phyloP scores from a whole-genome alignment of 176 grass and related monocot genomes.

The Metroxylon sagu region DNA sequence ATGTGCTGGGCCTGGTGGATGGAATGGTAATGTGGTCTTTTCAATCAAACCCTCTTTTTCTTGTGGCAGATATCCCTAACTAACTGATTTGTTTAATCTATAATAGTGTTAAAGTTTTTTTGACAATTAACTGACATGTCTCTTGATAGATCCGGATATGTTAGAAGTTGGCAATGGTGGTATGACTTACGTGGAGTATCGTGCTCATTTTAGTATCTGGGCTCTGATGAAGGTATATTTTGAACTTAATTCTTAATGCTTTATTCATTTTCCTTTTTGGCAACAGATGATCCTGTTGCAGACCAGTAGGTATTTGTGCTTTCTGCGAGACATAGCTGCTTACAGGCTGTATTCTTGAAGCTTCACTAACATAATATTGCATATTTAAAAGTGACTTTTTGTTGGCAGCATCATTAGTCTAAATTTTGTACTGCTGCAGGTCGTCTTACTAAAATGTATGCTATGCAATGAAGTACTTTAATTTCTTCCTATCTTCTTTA shows the following conservation, averaged over 20 bases:
- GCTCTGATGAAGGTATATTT: constrained; percentile 75
- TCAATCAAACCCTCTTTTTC: too few relatives aligned
- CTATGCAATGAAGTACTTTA: too few relatives aligned
- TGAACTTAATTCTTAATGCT: background rate
- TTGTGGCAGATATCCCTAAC: too few relatives aligned
- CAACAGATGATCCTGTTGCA: background rate
- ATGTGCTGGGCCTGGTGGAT: constrained; percentile 93
- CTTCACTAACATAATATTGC: too few relatives aligned
- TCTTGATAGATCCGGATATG: constrained; percentile 80
- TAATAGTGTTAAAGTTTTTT: background rate
- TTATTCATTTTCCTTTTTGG: background rate
- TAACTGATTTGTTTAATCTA: background rate
- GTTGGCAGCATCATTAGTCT: too few relatives aligned
- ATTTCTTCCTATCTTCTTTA: too few relatives aligned
- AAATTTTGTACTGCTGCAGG: too few relatives aligned
- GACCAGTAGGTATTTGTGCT: too few relatives aligned
- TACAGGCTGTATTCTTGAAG: too few relatives aligned
- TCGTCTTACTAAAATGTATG: too few relatives aligned
- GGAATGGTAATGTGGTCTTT: constrained; percentile 71
- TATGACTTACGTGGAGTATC: constrained; percentile 78
- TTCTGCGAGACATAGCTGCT: too few relatives aligned
- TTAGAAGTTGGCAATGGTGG: constrained; percentile 87
- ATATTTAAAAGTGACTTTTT: too few relatives aligned
- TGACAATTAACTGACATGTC: background rate
- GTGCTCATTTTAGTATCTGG: constrained; percentile 96